A percentile compares a stretch with the other conserved stretches of the same genome.
These are phyloP conservation scores for Fraxinus excelsior DNA, from an alignment of 257 asterid species.

Conservation along the genomic window DNA sequence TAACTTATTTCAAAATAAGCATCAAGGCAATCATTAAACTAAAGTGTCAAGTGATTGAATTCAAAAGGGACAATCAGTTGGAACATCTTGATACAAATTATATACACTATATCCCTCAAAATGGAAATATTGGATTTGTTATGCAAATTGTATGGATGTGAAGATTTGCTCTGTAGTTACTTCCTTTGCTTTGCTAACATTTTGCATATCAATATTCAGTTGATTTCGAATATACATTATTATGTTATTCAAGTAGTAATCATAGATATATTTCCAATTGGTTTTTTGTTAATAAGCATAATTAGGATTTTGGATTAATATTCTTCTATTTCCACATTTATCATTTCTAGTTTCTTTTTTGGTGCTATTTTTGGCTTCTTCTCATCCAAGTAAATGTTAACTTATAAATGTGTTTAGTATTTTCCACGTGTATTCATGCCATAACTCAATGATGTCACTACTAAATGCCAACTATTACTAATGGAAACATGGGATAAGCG, in stretches of 20 bases:
- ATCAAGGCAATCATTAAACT: background rate
- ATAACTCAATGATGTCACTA: constrained; percentile 4
- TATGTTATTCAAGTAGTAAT: background rate
- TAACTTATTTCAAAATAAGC: background rate
- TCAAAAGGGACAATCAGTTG: background rate
- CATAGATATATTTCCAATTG: too few relatives aligned
- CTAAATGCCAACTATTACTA: constrained; percentile 3
- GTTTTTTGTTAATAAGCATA: background rate
- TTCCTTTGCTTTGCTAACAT: background rate
- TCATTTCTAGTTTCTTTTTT: too few relatives aligned
- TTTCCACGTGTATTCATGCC: constrained; percentile 1
- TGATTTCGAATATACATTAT: too few relatives aligned
- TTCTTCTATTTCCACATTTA: background rate
- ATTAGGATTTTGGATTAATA: background rate
- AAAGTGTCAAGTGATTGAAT: background rate
- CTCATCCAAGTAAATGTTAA: too few relatives aligned
- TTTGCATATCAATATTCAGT: background rate
- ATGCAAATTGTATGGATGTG: background rate
- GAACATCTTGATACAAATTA: background rate
- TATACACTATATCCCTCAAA: background rate
- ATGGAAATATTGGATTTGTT: background rate
- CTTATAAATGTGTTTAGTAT: background rate
- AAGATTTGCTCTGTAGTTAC: too few relatives aligned
- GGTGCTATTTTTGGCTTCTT: background rate
- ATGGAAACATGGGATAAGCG: constrained; percentile 1